phyloP scores from a whole-genome alignment of 345 rosid species.

The Leavenworthia alabamica region DNA sequence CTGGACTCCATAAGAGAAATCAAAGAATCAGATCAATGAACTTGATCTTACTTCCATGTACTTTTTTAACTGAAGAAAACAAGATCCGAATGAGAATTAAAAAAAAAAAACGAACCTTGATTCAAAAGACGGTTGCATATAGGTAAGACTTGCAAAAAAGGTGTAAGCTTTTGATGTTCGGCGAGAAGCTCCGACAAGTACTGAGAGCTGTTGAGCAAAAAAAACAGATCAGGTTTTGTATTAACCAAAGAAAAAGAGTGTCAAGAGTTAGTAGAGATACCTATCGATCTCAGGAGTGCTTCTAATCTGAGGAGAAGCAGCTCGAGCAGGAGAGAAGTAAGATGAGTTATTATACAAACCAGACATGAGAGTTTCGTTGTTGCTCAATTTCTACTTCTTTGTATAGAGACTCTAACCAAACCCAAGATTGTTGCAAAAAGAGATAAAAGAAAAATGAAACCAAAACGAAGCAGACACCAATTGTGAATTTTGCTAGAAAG shows the following conservation, averaged over 20 bases:
- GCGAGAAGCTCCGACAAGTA: constrained; percentile 86
- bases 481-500: constrained; percentile 35
- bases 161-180: constrained; percentile 95
- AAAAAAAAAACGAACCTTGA: constrained; percentile 57
- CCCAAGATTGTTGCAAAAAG: not conserved
- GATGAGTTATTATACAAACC: constrained; percentile 77
- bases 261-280: constrained; percentile 24
- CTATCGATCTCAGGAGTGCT: constrained; percentile 90
- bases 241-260: not conserved
- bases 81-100: constrained; percentile 23
- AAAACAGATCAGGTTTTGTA: not conserved
- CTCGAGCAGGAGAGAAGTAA: constrained; percentile 93
- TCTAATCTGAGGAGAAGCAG: constrained; percentile 98
- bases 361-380: constrained; percentile 50
- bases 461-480: constrained; percentile 28
- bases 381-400: not conserved
- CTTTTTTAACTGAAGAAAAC: not conserved
- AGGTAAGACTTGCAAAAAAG: constrained; percentile 84
- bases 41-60: constrained; percentile 1
- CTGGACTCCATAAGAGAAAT: not conserved
- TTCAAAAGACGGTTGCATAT: constrained; percentile 78
- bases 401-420: constrained; percentile 9
- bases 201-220: constrained; percentile 44
- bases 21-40: not conserved
- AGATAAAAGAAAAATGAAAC: not conserved